Percentiles rank a stretch among this genome's conserved stretches.
Conservation (phyloP, 768 basidiomycete genomes). For the Sistotremastrum niveocremeum region DNA sequence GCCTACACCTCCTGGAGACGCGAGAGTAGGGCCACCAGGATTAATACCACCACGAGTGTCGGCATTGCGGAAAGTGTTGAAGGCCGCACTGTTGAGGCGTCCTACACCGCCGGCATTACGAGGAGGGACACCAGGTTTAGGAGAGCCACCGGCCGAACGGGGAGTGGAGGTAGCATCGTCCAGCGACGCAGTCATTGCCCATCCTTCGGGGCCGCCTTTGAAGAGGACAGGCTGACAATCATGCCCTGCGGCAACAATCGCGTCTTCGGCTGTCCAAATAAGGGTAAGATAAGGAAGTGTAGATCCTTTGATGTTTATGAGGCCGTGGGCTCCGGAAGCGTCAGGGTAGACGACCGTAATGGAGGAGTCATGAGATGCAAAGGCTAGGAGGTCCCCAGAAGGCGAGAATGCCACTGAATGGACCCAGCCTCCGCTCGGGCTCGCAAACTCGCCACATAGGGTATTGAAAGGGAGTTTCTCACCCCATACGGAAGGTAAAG, state of each 20-base stretch:
- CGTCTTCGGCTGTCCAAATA: constrained; percentile 71
- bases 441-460: constrained; percentile 85
- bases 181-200: constrained; percentile 69
- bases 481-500: constrained; percentile 88
- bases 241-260: constrained; percentile 86
- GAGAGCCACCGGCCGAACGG: constrained; percentile 29
- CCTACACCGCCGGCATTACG: constrained; percentile 30
- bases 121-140: constrained; percentile 21
- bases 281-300: constrained; percentile 77
- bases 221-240: constrained; percentile 94
- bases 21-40: constrained; percentile 16
- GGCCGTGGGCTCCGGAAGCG: constrained; percentile 37
- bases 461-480: constrained; percentile 97
- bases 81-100: constrained; percentile 83
- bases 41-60: constrained; percentile 46
- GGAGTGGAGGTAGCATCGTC: constrained; percentile 53
- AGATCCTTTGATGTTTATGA: constrained; percentile 62
- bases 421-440: constrained; percentile 92
- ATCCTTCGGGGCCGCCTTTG: constrained; percentile 54
- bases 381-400: constrained; percentile 87
- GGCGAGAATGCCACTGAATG: constrained; percentile 94
- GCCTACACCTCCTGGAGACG: constrained; percentile 18
- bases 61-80: constrained; percentile 86
- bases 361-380: constrained; percentile 92
- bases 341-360: constrained; percentile 83